Evolutionary conservation across 1,284 basidiomycete species (phyloP).

Genomic region (Puccinia polysora): DNA sequence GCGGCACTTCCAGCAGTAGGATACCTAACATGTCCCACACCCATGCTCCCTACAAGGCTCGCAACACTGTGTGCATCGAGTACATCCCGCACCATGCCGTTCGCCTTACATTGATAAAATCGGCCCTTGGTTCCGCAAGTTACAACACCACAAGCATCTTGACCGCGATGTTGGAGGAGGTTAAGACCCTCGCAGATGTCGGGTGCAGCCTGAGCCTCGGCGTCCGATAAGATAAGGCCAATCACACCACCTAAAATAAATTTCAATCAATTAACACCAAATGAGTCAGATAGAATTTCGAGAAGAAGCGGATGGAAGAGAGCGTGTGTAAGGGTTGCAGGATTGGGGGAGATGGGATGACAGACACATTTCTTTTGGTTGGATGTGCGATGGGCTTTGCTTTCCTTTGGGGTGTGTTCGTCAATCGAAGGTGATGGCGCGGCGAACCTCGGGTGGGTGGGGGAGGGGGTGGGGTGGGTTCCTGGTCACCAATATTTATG

Average conservation of each 20-base stretch:
- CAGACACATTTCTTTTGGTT: no score
- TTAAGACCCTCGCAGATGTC: constrained; percentile 70
- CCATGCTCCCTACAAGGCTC: constrained; percentile 86
- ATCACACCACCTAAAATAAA: constrained; percentile 47
- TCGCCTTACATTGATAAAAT: constrained; percentile 98
- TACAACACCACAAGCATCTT: constrained; percentile 97
- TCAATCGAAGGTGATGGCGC: no score
- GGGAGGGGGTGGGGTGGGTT: no score
- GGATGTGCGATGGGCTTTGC: no score
- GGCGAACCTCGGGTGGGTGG: no score
- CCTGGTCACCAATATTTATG: no score
- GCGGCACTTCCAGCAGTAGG: constrained; percentile 96
- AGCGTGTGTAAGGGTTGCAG: no score
- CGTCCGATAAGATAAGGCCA: constrained; percentile 48
- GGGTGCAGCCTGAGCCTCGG: constrained; percentile 46
- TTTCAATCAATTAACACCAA: no score
- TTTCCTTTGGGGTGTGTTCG: no score
- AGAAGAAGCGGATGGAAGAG: no score
- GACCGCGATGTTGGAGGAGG: constrained; percentile 86
- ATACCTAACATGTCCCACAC: constrained; percentile 94
- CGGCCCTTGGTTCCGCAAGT: constrained; percentile 92
- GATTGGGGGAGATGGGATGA: no score
- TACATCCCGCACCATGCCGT: constrained; percentile 98
- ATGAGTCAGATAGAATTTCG: no score
- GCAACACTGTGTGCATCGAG: constrained; percentile 77